Evolutionary conservation across 129 eudicot genomes (phyloP), one percentile per base, ranked within the genome.

Genomic region (Pittosporum tobira): DNA sequence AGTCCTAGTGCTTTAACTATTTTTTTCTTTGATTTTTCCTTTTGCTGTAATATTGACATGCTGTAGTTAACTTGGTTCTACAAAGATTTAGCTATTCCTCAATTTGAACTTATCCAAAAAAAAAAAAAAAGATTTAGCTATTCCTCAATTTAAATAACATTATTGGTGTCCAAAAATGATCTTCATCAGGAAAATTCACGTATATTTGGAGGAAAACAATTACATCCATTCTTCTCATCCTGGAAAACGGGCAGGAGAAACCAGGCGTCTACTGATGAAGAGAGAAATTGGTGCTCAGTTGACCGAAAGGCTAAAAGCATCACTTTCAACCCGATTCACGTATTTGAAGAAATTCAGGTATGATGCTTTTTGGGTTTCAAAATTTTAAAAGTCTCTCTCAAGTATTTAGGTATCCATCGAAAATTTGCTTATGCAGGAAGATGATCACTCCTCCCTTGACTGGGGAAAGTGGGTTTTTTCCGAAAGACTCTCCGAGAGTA

Each of bases 101-200:
- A 37, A 40, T 23, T 2, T 10, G 25, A n/a, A 8, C n/a, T n/a
- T n/a, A n/a, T n/a, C n/a, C n/a, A n/a, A n/a, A n/a, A n/a, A n/a
- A n/a, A n/a, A n/a, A n/a, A n/a, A n/a, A n/a, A n/a, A n/a, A n/a
- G n/a, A n/a, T n/a, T 44, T 6, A 11, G 9, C 26, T 52, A 52
- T 52, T 61, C 11, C 48, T 52, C 26, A 37, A 40, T 23, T 2
- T 10, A n/a, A n/a, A 8, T 47, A 26, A 42, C 27, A 23, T 57
- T 15, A 53, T 13, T 30, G 34, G 51, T 55, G 29, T 66, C 66
- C 65, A 20, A 53, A 40, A 21, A 19, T 19, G 52, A 60, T 53
- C 36, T 71, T 61, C 65, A 36, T 65, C 88, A 93, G 99, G 99
- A 93, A 80, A 79, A 87, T 72, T 74, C 84, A 50, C 94, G 99